Evolutionary conservation across 495 filamentous ascomycete genomes (phyloP), one percentile per base, ranked within the genome.

Genomic region (Stereocaulon alpinum): DNA sequence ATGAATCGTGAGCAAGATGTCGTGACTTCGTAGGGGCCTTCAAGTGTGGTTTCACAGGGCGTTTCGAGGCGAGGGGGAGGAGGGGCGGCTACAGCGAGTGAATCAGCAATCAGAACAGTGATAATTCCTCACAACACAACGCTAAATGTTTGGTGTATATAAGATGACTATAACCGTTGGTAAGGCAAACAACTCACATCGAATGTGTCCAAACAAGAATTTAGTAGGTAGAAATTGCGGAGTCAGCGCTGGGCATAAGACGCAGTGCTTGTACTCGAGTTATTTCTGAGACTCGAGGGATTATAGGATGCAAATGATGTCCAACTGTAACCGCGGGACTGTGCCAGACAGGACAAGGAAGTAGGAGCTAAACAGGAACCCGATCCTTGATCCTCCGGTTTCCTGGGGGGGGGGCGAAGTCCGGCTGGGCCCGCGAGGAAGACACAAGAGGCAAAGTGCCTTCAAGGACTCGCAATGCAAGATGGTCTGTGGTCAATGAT

Each of bases 341-440:
- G 15, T 30, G 17, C 30, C 29, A 51, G 30, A 30, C 32, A 30
- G 18, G 32, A 29, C 27, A 51, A 18, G 17, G 49, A 37, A 34
- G 49, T 18, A 52, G 29, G 18, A 52, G 20, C 27, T 18, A 14
- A 52, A 32, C 49, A 37, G 6, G 49, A 11, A 10, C n/a, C 34
- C 17, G n/a, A 30, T 30, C 6, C 20, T 17, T 15, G 40, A 24
- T 55, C 34, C 52, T 42, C 27, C 18, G 37, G 22, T 40, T 30
- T 55, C 22, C 40, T 43, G 24, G 11, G 37, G 52, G 37, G 52
- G 60, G 54, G 52, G 51, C 52, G 41, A 61, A 56, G 60, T 48
- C 34, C 49, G 42, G 40, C 60, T 47, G 24, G 27, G 44, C 47
- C 34, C 44, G 45, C 52, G 9, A 10, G 37, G 40, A 41, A 7